Conservation (phyloP, 108 stramenopile genomes). For the Bacterosira constricta region DNA sequence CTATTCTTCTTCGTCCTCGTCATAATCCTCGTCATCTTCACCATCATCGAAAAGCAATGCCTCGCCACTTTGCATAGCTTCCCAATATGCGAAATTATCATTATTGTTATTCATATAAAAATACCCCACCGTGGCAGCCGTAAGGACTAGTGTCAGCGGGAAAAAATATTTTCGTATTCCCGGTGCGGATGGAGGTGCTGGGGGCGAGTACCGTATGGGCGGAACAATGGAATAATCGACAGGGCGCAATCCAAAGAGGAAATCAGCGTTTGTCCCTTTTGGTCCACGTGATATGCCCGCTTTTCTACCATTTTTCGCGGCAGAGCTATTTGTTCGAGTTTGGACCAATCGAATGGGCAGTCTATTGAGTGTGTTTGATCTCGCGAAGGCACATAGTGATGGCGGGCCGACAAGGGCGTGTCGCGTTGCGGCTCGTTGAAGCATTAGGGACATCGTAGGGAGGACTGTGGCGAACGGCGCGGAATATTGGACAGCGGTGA, state of each 20-base stretch:
- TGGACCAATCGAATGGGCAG: neutral
- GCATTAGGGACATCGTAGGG: neutral
- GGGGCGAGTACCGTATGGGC: conserved; percentile 37
- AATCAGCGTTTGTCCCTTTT: neutral
- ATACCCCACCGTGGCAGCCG: conserved; percentile 22
- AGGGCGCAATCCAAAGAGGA: conserved; percentile 50
- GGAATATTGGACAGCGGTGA: too few species aligned
- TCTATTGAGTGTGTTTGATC: neutral
- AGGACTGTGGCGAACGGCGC: too few species aligned
- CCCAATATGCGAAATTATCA: conserved; percentile 58
- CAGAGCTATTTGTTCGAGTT: neutral
- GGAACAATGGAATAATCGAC: conserved; percentile 46
- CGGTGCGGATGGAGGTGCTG: conserved; percentile 48
- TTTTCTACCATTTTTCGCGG: neutral
- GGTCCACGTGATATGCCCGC: neutral
- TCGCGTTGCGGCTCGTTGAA: neutral
- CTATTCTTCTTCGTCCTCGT: conserved; percentile 28
- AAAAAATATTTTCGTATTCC: conserved; percentile 38
- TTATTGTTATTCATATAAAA: conserved; percentile 60
- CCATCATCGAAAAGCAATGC: conserved; percentile 35
- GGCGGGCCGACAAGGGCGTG: neutral
- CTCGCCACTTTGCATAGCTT: conserved; percentile 48
- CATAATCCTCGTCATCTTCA: conserved; percentile 51
- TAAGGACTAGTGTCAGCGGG: conserved; percentile 7
- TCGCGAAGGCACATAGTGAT: neutral